Base-by-base conservation (phyloP, 352 stramenopile genomes). In the Phytophthora syringae region DNA sequence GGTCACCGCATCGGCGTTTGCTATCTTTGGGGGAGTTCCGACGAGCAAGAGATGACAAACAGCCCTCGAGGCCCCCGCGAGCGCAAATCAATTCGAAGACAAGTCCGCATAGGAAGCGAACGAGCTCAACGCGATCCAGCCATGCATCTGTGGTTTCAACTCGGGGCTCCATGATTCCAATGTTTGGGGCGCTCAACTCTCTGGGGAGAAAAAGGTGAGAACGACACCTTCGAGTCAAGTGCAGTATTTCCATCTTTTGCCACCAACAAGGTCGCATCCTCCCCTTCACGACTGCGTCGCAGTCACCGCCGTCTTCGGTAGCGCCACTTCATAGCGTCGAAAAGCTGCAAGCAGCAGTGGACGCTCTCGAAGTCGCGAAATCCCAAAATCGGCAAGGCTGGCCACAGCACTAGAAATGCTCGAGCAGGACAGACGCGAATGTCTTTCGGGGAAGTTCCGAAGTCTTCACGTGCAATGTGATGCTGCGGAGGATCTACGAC, bases 361-460 rank as follows among this genome's bases (percentile, higher is more conserved):
- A 82, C 42, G 57, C 73, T 22, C 63, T 90, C 44, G 81, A 86
- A n/a, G 34, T 55, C 5, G 58, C 70, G 28, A 90, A 90, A 56
- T 51, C 50, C 1, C 42, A 66, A 20, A 86, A 21, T 71, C 79
- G 1, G 49, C 64, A 25, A 50, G 67, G 1, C 60, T 93, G 9
- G 64, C 73, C 12, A 75, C 74, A 13, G 66, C 77, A 0, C 54
- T 93, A 21, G 56, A 70, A 32, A 47, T 67, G 1, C 76, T 93
- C 7, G 67, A 80, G 9, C 66, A 89, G 12, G 78, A 86, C 53
- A 80, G 85, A 7, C 72, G 67, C 34, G 68, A 87, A 27, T 91
- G 82, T 52, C 57, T 93, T 22, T 52, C 62, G 2, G 25, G 64
- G 39, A 92, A 93, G 55, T 90, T 80, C 62, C 57, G 71, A 37